phyloP scores from a whole-genome alignment of 2,329 filamentous ascomycete species.

The Penicillium vulpinum region DNA sequence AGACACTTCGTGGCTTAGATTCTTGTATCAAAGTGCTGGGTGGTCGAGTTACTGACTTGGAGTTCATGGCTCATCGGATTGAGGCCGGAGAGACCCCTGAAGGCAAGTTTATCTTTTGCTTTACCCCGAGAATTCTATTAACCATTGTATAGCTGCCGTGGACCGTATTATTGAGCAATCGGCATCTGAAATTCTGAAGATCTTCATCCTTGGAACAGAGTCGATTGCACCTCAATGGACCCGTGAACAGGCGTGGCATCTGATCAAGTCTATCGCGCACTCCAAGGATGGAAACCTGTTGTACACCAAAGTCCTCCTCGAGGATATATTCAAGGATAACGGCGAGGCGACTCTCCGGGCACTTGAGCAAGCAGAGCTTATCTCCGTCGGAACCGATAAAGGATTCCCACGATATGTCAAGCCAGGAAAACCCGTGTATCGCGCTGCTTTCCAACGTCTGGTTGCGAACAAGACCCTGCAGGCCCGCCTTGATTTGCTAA shows the following conservation, averaged over 20 bases:
- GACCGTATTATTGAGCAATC: constrained; percentile 86
- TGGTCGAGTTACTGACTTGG: constrained; percentile 90
- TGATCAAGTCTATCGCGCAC: constrained; percentile 76
- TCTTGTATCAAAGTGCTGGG: constrained; percentile 78
- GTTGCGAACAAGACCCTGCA: constrained; percentile 70
- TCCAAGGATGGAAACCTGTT: constrained; percentile 61
- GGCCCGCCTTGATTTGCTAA: constrained; percentile 70
- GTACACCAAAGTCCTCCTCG: constrained; percentile 83
- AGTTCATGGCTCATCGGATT: constrained; percentile 87
- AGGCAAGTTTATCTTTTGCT: constrained; percentile 36
- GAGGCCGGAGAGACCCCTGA: constrained; percentile 81
- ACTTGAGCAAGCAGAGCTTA: constrained; percentile 81
- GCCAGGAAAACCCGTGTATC: constrained; percentile 82
- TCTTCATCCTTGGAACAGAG: constrained; percentile 72
- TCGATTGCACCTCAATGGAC: constrained; percentile 68
- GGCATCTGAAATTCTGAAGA: constrained; percentile 86
- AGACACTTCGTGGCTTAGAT: constrained; percentile 71
- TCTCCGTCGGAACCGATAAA: constrained; percentile 69
- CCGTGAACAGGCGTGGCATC: constrained; percentile 82
- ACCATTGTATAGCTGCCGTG: constrained; percentile 62
- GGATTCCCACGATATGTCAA: constrained; percentile 77
- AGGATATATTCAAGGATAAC: constrained; percentile 69
- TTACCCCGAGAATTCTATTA: constrained; percentile 9
- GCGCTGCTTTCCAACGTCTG: constrained; percentile 74
- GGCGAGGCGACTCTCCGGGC: constrained; percentile 76